phyloP scores from a whole-genome alignment of 2,329 filamentous ascomycete species.

The Thermoascus crustaceus region DNA sequence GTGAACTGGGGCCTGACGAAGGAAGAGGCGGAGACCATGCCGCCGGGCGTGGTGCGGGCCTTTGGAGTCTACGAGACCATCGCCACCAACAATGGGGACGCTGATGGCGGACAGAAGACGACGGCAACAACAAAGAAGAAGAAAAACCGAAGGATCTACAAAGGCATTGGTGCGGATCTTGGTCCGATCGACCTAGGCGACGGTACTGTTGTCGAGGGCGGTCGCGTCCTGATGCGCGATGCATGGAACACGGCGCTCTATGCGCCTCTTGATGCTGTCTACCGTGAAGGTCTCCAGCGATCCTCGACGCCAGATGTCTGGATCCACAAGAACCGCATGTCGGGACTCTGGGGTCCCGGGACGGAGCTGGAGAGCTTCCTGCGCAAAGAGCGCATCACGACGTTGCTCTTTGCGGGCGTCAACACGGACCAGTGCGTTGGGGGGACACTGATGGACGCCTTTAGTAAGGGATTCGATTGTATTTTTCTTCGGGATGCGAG shows the following conservation, averaged over 20 bases:
- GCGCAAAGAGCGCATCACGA: conserved; percentile 34
- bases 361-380: conserved; percentile 40
- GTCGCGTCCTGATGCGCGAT: conserved; percentile 43
- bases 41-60: conserved; percentile 40
- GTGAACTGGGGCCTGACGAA: conserved; percentile 52
- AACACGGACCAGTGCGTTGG: conserved; percentile 57
- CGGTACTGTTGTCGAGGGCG: conserved; percentile 15
- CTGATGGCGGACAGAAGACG: no score
- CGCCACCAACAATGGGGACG: conserved; percentile 8
- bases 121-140: conserved; percentile 5
- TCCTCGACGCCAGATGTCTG: conserved; percentile 37
- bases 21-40: conserved; percentile 43
- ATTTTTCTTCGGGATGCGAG: conserved; percentile 49
- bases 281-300: conserved; percentile 19
- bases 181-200: conserved; percentile 29
- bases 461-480: conserved; percentile 49
- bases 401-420: conserved; percentile 50
- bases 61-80: conserved; percentile 39
- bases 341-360: conserved; percentile 45
- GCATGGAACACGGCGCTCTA: conserved; percentile 51
- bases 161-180: conserved; percentile 42
- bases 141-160: conserved; percentile 20
- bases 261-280: conserved; percentile 35
- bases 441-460: conserved; percentile 49
- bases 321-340: conserved; percentile 52